Base-by-base conservation (phyloP, 2,329 filamentous ascomycete species). In the Nothomitra cinnamomea region DNA sequence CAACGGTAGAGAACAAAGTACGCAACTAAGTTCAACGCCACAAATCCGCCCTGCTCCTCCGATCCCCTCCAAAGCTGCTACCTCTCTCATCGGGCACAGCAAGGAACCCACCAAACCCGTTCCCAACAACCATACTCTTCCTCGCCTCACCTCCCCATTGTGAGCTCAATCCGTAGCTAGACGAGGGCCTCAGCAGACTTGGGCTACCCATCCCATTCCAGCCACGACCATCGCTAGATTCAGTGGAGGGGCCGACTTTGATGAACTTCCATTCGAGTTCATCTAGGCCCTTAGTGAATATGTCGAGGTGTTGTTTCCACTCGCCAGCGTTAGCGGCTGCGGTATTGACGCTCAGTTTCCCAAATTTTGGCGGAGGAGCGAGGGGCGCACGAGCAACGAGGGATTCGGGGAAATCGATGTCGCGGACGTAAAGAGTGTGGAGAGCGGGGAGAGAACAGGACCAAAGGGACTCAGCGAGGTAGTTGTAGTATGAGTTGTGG, bases 381-480 rank as follows among this genome's bases (percentile, higher is more conserved):
- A 73, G 70, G 1, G 85, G 83, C 1, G 84, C 1, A 81, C 77
- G 5, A 90, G 73, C 13, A 88, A 49, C 75, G 4, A 95, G 77
- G 10, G 82, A 76, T 59, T 94, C 87, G 1, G 88, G 82, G 64
- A 96, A 95, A 51, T 78, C 74, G 24, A 83, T 78, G 61, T 95
- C 88, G 51, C 87, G 83, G 17, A 95, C 90, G 64, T 94, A 95
- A 6, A 96, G 76, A 21, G 82, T 78, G 36, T 75, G 75, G 7
- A 96, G 74, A 36, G 76, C 77, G 1, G 88, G 87, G 6, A 96
- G 74, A 6, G 79, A 77, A 57, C 83, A 83, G 15, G 80, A 77
- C 56, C 92, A 78, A 32, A 96, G 77, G 0, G 87, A 94, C n/a
- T 78, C 78, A 24, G 87, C 82, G 19, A 96, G 78, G 66, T 95